Evolutionary conservation across 2,329 filamentous ascomycete genomes (phyloP).

Genomic region (Ascochyta fabae): DNA sequence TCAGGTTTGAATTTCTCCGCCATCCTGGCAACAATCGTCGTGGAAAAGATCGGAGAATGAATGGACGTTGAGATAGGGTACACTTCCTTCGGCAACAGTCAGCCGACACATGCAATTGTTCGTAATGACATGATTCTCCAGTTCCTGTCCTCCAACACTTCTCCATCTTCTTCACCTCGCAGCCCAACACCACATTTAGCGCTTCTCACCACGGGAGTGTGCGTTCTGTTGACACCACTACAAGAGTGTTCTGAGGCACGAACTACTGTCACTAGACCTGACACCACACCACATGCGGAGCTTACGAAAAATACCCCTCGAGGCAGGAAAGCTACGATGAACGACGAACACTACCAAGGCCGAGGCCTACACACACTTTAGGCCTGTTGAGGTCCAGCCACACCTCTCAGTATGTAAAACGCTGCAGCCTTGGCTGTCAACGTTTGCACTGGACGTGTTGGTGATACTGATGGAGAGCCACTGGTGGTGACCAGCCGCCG

Average conservation of each 20-base stretch:
- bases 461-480: background rate
- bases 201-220: background rate
- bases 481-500: background rate
- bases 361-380: background rate
- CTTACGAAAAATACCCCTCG: background rate
- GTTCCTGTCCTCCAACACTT: background rate
- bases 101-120: background rate
- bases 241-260: background rate
- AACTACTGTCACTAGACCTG: too few species aligned
- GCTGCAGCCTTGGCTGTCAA: background rate
- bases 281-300: background rate
- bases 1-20: background rate
- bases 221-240: background rate
- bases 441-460: background rate
- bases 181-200: background rate
- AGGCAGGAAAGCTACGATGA: background rate
- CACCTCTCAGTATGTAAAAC: conserved; percentile 3
- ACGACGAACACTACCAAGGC: background rate
- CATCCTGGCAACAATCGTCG: too few species aligned
- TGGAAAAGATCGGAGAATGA: background rate
- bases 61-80: conserved; percentile 3
- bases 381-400: background rate
- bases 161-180: background rate
- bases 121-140: background rate
- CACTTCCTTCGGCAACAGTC: background rate